phyloP scores from a whole-genome alignment of 176 grass and related monocot species.

The Oryza coarctata region DNA sequence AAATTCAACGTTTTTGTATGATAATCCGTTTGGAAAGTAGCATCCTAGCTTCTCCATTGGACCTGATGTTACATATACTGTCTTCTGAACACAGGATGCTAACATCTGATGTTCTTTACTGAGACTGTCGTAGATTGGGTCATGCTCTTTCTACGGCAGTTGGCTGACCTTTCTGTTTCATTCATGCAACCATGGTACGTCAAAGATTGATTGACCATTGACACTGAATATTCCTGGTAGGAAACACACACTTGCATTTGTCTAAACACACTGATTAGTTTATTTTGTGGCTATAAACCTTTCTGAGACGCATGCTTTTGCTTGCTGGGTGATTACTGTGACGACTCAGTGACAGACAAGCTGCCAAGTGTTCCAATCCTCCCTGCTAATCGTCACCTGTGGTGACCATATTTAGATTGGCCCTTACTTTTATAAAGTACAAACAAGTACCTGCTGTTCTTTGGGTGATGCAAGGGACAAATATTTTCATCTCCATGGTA shows the following conservation, averaged over 20 bases:
- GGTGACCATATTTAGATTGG: neutral
- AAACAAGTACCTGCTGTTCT: neutral
- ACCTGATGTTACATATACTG: neutral
- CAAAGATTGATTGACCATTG: neutral
- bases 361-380: neutral
- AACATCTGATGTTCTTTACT: neutral
- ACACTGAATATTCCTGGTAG: neutral
- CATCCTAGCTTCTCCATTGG: neutral
- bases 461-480: conserved; percentile 1
- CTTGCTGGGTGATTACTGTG: neutral
- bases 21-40: neutral
- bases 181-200: neutral
- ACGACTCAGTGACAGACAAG: neutral
- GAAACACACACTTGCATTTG: neutral
- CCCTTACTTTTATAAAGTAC: neutral
- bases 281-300: neutral
- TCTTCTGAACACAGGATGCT: neutral
- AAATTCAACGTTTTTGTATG: neutral
- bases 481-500: neutral
- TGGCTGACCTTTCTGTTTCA: no score
- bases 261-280: neutral
- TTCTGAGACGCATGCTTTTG: neutral
- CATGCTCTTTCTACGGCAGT: no score
- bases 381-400: neutral
- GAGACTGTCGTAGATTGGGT: neutral